These are phyloP conservation scores for Starmerella bombicola DNA, from an alignment of 805 yeast species.

Conservation along the genomic window DNA sequence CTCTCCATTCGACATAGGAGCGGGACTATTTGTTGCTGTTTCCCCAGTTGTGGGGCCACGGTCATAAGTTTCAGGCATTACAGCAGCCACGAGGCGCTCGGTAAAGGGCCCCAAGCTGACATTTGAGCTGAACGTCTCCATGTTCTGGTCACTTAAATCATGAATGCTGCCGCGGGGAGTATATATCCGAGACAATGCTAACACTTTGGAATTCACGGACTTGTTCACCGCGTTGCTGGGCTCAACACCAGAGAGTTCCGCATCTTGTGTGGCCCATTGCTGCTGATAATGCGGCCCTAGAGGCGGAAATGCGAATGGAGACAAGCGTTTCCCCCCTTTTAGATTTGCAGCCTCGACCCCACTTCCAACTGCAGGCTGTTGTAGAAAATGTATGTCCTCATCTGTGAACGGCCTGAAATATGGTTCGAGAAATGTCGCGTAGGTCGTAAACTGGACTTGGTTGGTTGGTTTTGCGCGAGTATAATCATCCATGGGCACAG, in stretches of 20 bases:
- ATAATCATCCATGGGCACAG: constrained; percentile 74
- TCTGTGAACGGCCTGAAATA: constrained; percentile 65
- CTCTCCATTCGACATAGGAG: neutral
- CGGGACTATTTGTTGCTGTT: neutral
- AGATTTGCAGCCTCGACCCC: constrained; percentile 24
- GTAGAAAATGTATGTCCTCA: constrained; percentile 68
- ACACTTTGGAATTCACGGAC: constrained; percentile 36
- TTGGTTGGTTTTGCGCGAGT: constrained; percentile 72
- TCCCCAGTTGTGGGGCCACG: constrained; percentile 22
- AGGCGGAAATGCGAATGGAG: constrained; percentile 73
- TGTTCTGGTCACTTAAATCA: constrained; percentile 18
- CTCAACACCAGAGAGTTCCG: constrained; percentile 16
- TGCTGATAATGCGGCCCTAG: constrained; percentile 74
- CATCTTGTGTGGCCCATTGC: constrained; percentile 46
- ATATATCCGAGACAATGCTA: constrained; percentile 9
- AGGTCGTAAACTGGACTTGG: constrained; percentile 86
- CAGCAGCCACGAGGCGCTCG: constrained; percentile 69
- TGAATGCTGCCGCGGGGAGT: constrained; percentile 14
- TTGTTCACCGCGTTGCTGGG: constrained; percentile 36
- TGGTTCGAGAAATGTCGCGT: constrained; percentile 72
- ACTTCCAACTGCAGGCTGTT: constrained; percentile 40
- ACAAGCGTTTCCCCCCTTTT: constrained; percentile 22
- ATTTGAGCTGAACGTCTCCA: constrained; percentile 41
- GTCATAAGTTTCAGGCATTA: constrained; percentile 33
- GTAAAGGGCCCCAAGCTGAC: constrained; percentile 89